These are phyloP conservation scores for Erucastrum elatum DNA, from an alignment of 345 rosid genomes.

Conservation along the genomic window DNA sequence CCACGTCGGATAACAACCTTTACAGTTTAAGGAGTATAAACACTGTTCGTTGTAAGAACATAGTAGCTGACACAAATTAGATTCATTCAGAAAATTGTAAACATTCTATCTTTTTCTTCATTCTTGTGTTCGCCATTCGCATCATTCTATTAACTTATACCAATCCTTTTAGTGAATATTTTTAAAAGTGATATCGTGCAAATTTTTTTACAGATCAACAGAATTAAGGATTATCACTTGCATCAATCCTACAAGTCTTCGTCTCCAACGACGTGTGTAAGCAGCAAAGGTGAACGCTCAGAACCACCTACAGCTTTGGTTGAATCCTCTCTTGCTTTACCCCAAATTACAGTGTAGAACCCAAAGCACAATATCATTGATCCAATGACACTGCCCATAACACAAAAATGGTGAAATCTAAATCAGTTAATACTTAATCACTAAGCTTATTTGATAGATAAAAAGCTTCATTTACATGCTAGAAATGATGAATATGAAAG, in stretches of 20 bases:
- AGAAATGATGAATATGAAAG: background rate
- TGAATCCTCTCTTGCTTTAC: conserved; percentile 38
- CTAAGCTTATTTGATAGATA: background rate
- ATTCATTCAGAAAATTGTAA: too few species aligned
- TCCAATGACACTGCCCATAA: conserved; percentile 22
- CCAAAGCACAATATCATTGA: conserved; percentile 29
- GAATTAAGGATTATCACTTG: background rate
- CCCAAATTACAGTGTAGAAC: conserved; percentile 32
- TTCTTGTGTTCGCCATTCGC: background rate
- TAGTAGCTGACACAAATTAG: too few species aligned
- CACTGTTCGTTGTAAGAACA: too few species aligned
- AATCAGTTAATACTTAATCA: background rate
- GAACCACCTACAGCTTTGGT: conserved; percentile 7
- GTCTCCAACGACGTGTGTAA: background rate
- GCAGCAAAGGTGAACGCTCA: conserved; percentile 1
- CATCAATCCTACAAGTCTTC: background rate
- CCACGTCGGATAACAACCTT: background rate
- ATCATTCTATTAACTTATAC: background rate
- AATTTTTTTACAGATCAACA: background rate
- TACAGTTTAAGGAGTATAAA: background rate
- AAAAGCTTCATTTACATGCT: background rate
- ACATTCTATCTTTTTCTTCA: too few species aligned
- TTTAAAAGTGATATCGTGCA: background rate
- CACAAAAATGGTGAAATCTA: background rate
- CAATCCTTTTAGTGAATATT: background rate